These are phyloP conservation scores for Aspergillus sp. DNA, from an alignment of 2,329 filamentous ascomycete genomes.

Conservation along the genomic window DNA sequence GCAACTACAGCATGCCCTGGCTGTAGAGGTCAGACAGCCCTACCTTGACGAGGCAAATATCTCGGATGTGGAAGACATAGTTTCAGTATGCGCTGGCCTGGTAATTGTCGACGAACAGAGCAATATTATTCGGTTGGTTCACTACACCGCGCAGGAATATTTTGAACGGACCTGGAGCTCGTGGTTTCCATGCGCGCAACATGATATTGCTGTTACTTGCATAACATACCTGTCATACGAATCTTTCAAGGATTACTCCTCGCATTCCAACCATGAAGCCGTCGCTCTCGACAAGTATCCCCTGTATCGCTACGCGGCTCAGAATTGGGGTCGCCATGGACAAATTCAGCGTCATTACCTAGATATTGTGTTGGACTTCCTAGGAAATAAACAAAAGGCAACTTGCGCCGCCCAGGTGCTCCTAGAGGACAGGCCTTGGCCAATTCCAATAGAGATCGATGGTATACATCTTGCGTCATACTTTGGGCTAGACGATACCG, in stretches of 20 bases:
- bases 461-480: slow-evolving; percentile 9
- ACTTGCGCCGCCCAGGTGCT: not conserved
- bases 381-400: not conserved
- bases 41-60: slow-evolving; percentile 39
- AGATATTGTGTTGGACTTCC: not conserved
- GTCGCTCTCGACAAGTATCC: slow-evolving; percentile 4
- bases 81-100: slow-evolving; percentile 32
- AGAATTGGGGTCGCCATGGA: slow-evolving; percentile 19
- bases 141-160: slow-evolving; percentile 34
- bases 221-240: slow-evolving; percentile 25
- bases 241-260: slow-evolving; percentile 6
- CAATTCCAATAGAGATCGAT: not conserved
- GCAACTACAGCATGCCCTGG: slow-evolving; percentile 47
- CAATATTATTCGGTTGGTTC: slow-evolving; percentile 30
- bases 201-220: slow-evolving; percentile 19
- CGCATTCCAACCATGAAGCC: not conserved
- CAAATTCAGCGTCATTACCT: not conserved
- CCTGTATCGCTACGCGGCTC: slow-evolving; percentile 19
- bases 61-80: slow-evolving; percentile 24
- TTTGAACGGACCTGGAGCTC: slow-evolving; percentile 19
- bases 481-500: slow-evolving; percentile 3
- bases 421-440: not conserved
- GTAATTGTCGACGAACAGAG: slow-evolving; percentile 30
- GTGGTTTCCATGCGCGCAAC: slow-evolving; percentile 19
- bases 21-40: slow-evolving; percentile 26